Base-by-base conservation (phyloP, 495 filamentous ascomycete species). In the Neurospora terricola region DNA sequence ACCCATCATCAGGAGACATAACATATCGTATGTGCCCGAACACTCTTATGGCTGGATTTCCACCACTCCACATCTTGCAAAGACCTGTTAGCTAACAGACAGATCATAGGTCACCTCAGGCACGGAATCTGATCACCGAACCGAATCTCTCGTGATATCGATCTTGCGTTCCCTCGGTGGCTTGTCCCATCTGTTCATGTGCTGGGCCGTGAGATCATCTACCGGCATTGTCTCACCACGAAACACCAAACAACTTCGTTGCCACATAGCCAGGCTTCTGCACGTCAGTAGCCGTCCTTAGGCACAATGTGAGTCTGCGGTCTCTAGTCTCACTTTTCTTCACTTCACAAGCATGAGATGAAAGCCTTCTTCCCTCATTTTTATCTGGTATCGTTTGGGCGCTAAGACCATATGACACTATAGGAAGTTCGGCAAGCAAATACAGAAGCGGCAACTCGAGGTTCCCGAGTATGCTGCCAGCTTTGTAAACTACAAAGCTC, bases 351-450 rank as follows among this genome's bases (percentile, higher is more conserved):
- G 54, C 27, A 18, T 66, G 54, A 34, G 54, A 66, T 34, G 54
- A 66, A 66, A 34, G 54, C 14, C 27, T 34, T 62, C 54, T 34
- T 34, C 27, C 14, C 6, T 36, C 27, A 66, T 16, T 34, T 62
- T 9, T 10, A 66, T 66, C 27, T 9, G 54, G 16, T 66, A 18
- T 34, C 54, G 6, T 34, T 34, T 66, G 14, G 54, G 54, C 54
- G 54, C 54, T 66, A 66, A 66, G 54, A 66, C 54, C 7, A 34
- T 16, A 66, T 66, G 54, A 0, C n/a, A 16, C 43, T 54, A 76
- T 73, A 99, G 96, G 96, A 98, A 99, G 89, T 99, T 98, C 86
- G 96, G 96, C 81, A 99, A 99, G 87, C 92, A 97, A 78, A 96
- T 98, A 75, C 96, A 98, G 85, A 97, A 96, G 87, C 91, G 94